These are phyloP conservation scores for Penicillium maclennaniae DNA, from an alignment of 495 filamentous ascomycete genomes.

Conservation along the genomic window DNA sequence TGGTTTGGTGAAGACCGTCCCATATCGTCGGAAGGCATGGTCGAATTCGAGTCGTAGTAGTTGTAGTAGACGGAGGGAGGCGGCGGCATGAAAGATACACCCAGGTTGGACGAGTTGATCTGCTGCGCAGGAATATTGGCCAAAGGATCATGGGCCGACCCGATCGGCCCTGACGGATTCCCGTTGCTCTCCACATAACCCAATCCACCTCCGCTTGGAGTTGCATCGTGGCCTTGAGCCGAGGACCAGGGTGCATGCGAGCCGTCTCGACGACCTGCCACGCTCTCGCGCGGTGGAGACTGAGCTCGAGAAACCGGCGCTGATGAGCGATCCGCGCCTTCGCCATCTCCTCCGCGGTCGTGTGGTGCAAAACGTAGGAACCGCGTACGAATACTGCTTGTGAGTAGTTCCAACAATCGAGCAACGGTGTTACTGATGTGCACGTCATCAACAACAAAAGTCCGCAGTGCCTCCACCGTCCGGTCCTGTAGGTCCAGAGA, in stretches of 20 bases:
- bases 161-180: constrained; percentile 20
- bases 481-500: constrained; percentile 78
- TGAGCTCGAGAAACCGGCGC: constrained; percentile 32
- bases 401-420: constrained; percentile 82
- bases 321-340: constrained; percentile 37
- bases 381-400: constrained; percentile 65
- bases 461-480: constrained; percentile 74
- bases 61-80: constrained; percentile 47
- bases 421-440: constrained; percentile 93
- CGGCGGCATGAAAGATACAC: constrained; percentile 49
- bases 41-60: constrained; percentile 42
- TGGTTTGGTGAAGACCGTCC: constrained; percentile 27
- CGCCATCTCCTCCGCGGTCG: constrained; percentile 41
- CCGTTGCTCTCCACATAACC: constrained; percentile 33
- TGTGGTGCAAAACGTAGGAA: constrained; percentile 59
- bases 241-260: constrained; percentile 32
- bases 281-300: constrained; percentile 36
- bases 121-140: constrained; percentile 45
- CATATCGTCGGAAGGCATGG: constrained; percentile 28
- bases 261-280: constrained; percentile 30
- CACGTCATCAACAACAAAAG: constrained; percentile 89
- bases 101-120: constrained; percentile 47
- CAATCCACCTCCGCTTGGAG: constrained; percentile 21
- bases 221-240: constrained; percentile 19
- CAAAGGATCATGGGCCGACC: constrained; percentile 40